Evolutionary conservation across 1,284 basidiomycete genomes (phyloP), one percentile per base, ranked within the genome.

Genomic region (Meripilus lineatus): DNA sequence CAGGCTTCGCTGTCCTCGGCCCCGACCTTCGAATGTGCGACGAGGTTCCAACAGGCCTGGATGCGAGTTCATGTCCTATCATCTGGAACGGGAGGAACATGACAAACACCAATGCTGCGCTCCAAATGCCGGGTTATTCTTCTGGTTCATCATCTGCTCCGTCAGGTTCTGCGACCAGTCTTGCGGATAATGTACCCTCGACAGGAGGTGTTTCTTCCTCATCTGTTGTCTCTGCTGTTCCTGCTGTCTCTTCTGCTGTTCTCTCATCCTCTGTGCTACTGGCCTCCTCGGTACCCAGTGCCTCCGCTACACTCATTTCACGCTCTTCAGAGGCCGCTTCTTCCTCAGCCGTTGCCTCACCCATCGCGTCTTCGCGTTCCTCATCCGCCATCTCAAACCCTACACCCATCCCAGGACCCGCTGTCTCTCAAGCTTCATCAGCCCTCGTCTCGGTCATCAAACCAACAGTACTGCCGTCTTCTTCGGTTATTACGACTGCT

Each of bases 1-100:
- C 65, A 37, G 77, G 76, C 34, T 77, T 86, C 54, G 75, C 78
- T 18, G 74, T 79, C 38, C 66, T 79, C 33, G 67, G 61, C 15
- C 59, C 68, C 28, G 62, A 66, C 41, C 69, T 88, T 43, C 72
- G 71, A 46, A 67, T 81, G 57, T 89, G 85, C 56, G 67, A 72
- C 36, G 68, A 66, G 48, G 70, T 83, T 5, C 79, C 82, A 26
- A 54, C 54, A n/a, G 61, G 68, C 33, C 54, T 81, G 44, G 66
- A 69, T 45, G 66, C 72, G 2, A 60, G 60, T 23, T 61, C 66
- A 4, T 88, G 85, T 54, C 55, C 65, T 26, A 58, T 81, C 25
- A 67, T 85, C 25, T 87, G 81, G 79, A 62, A 70, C 40, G 72
- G 57, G 3, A 51, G 46, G 17, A 43, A 53, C 4, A 34, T 39